phyloP scores from a whole-genome alignment of 345 rosid species.

The Nasturtium officinale region DNA sequence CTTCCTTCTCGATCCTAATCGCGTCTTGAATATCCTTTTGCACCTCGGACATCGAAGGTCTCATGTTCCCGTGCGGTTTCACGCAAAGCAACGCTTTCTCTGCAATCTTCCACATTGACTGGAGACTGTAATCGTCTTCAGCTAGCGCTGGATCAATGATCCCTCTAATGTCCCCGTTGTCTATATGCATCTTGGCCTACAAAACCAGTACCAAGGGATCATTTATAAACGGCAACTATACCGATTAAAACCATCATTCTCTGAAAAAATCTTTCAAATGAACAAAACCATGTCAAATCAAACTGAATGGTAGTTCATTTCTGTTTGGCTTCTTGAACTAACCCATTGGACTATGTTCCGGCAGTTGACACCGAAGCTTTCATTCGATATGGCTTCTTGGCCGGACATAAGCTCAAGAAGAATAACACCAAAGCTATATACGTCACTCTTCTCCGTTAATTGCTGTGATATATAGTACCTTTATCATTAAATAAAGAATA shows the following conservation, averaged over 20 bases:
- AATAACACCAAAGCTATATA: conserved; percentile 96
- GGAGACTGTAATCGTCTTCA: conserved; percentile 70
- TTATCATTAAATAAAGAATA: background rate
- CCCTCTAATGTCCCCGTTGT: conserved; percentile 90
- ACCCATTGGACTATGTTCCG: conserved; percentile 99
- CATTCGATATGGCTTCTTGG: conserved; percentile 92
- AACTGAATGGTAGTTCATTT: background rate
- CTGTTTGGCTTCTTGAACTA: conserved; percentile 35
- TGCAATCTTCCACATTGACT: conserved; percentile 98
- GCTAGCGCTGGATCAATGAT: conserved; percentile 75
- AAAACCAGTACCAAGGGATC: background rate
- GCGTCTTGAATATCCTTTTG: conserved; percentile 97
- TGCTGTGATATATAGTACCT: conserved; percentile 99
- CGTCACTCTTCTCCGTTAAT: conserved; percentile 95
- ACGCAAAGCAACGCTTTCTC: conserved; percentile 95
- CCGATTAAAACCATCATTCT: background rate
- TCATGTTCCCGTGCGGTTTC: conserved; percentile 86
- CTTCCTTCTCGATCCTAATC: conserved; percentile 72
- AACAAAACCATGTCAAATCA: background rate
- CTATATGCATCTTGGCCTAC: conserved; percentile 92
- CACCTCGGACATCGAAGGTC: conserved; percentile 92
- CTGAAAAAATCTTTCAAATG: no score
- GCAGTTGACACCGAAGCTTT: conserved; percentile 85
- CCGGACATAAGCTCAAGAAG: conserved; percentile 96
- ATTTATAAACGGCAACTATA: background rate